Evolutionary conservation across 805 yeast species (phyloP).

Genomic region (Yarrowia sp.): DNA sequence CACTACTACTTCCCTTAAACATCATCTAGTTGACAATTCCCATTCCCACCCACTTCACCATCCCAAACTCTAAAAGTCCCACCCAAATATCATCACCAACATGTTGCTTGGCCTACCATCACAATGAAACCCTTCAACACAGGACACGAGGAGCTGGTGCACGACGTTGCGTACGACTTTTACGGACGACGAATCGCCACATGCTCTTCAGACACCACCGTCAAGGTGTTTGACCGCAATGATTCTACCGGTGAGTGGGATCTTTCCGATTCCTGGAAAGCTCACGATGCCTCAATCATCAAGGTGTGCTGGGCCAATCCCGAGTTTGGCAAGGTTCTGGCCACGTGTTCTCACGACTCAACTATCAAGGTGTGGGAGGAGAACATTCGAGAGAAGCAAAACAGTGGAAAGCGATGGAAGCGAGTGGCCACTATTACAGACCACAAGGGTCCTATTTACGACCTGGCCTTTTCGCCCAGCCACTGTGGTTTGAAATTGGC

Average conservation of each 20-base stretch:
- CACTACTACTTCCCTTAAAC: too few species aligned
- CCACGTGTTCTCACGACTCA: conserved; percentile 86
- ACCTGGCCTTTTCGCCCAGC: conserved; percentile 83
- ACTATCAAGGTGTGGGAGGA: conserved; percentile 92
- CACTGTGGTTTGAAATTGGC: conserved; percentile 80
- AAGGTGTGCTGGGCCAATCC: conserved; percentile 92
- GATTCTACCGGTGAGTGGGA: conserved; percentile 57
- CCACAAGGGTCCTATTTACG: conserved; percentile 83
- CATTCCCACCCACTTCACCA: not conserved
- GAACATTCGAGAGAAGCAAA: conserved; percentile 68
- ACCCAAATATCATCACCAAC: not conserved
- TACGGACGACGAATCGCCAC: conserved; percentile 92
- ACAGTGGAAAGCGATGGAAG: conserved; percentile 83
- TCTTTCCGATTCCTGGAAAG: conserved; percentile 86
- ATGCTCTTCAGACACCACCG: conserved; percentile 90
- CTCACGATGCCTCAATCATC: conserved; percentile 86
- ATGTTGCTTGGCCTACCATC: not conserved
- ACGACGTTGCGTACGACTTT: conserved; percentile 83
- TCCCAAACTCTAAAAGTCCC: not conserved
- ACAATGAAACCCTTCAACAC: conserved; percentile 71
- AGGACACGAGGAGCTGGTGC: conserved; percentile 90
- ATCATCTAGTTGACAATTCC: not conserved
- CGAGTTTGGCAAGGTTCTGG: conserved; percentile 82
- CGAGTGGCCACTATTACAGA: conserved; percentile 76
- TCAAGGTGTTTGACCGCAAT: conserved; percentile 75